Conservation (phyloP, 495 filamentous ascomycete species). For the Cryomyces antarcticus region DNA sequence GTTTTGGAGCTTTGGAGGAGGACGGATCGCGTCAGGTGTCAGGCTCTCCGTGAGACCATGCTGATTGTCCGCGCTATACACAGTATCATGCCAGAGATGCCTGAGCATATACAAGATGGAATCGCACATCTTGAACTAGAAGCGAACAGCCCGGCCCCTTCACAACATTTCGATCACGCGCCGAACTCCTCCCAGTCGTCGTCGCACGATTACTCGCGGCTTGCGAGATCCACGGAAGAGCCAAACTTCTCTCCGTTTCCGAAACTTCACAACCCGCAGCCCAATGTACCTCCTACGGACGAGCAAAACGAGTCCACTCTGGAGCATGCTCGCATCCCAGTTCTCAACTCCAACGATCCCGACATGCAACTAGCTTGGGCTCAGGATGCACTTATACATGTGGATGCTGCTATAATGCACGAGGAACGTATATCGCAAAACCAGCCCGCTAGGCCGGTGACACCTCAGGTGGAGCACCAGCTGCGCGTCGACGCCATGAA, state of each 20-base stretch:
- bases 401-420: conserved; percentile 60
- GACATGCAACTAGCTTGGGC: conserved; percentile 96
- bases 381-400: conserved; percentile 72
- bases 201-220: conserved; percentile 5
- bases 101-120: conserved; percentile 77
- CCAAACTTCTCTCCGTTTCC: conserved; percentile 88
- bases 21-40: background rate
- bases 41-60: background rate
- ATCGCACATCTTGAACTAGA: conserved; percentile 75
- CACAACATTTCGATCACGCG: background rate
- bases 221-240: conserved; percentile 10
- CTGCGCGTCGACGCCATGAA: conserved; percentile 75
- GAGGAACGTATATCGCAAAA: conserved; percentile 43
- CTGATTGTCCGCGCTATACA: conserved; percentile 6
- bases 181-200: conserved; percentile 12
- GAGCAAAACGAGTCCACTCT: conserved; percentile 81
- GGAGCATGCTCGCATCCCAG: conserved; percentile 58
- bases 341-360: conserved; percentile 85
- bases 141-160: conserved; percentile 19
- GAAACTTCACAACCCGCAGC: conserved; percentile 53
- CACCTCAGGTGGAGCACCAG: conserved; percentile 74
- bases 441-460: conserved; percentile 44
- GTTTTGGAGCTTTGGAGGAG: background rate
- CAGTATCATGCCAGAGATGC: conserved; percentile 59
- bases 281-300: conserved; percentile 84